phyloP scores from a whole-genome alignment of 441 rosid genomes.

The Sinapis alba region DNA sequence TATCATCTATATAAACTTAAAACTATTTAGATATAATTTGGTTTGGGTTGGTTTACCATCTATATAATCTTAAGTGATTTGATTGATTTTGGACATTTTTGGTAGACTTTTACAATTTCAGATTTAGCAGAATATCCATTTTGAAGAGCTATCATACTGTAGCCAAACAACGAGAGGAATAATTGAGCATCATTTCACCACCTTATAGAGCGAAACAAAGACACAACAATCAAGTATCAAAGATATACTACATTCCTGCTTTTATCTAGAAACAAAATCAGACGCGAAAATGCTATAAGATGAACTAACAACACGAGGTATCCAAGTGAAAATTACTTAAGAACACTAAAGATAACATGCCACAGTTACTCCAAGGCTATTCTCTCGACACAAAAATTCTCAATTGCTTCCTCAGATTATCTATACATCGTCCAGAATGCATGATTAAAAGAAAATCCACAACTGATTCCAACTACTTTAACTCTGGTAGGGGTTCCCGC shows the following conservation, averaged over 20 bases:
- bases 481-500: slow-evolving; percentile 41
- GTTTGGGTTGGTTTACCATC: no score
- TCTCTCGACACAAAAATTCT: slow-evolving; percentile 20
- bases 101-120: no score
- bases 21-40: no score
- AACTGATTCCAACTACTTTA: slow-evolving; percentile 13
- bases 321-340: background rate
- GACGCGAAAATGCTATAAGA: background rate
- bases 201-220: background rate
- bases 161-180: background rate
- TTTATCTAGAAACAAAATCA: background rate
- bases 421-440: slow-evolving; percentile 43
- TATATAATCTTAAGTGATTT: no score
- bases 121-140: background rate
- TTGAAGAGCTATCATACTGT: background rate
- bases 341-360: background rate
- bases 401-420: slow-evolving; percentile 19
- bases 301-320: background rate
- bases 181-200: background rate
- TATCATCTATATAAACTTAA: no score
- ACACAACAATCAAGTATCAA: background rate
- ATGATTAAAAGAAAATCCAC: slow-evolving; percentile 17
- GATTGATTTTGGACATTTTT: no score
- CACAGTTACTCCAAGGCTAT: slow-evolving; percentile 4
- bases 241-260: background rate